Base-by-base conservation (phyloP, 768 basidiomycete species). In the Fistulinella prunicolor region DNA sequence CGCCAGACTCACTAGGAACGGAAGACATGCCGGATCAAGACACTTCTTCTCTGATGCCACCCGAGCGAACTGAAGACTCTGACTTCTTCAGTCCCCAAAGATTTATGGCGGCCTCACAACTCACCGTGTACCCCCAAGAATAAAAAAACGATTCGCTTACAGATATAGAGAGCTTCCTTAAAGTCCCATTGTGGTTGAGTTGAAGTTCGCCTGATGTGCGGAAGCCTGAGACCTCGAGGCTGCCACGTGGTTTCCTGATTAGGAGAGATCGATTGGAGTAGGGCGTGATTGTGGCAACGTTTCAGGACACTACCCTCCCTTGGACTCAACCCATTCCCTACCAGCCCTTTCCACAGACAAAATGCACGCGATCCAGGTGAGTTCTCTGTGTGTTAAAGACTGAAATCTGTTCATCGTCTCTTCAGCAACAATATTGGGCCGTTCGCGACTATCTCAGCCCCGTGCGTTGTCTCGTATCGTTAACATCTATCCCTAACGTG, bases 391-490 rank as follows among this genome's bases (percentile, higher is more conserved):
- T n/a, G n/a, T 12, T 0, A 23, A 17, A 22, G 6, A 8, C 17
- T 9, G 7, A 38, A 28, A 37, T 22, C 1, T 30, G 12, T 38
- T 51, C 2, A 64, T 13, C 7, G 13, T 26, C 12, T 34, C 42
- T 16, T 20, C 59, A 94, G 94, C 88, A 89, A 73, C 89, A 93
- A 75, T 86, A 86, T 69, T 94, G 90, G 85, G 84, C 89, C 14
- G 84, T 96, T 50, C 84, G 95, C 59, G 95, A 97, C 66, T 94
- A 95, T 68, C 85, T 98, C 50, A 88, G 85, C 59, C 90, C 89
- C 17, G 90, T 91, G 70, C 67, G 86, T 72, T 56, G 42, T 23
- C 39, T 28, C 32, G 40, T 50, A 51, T 51, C 54, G 10, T 52
- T 40, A 9, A 43, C 34, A 49, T 57, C 52, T 52, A 14, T 47